Evolutionary conservation across 1,284 basidiomycete genomes (phyloP).

Genomic region (Ustilago esculenta): DNA sequence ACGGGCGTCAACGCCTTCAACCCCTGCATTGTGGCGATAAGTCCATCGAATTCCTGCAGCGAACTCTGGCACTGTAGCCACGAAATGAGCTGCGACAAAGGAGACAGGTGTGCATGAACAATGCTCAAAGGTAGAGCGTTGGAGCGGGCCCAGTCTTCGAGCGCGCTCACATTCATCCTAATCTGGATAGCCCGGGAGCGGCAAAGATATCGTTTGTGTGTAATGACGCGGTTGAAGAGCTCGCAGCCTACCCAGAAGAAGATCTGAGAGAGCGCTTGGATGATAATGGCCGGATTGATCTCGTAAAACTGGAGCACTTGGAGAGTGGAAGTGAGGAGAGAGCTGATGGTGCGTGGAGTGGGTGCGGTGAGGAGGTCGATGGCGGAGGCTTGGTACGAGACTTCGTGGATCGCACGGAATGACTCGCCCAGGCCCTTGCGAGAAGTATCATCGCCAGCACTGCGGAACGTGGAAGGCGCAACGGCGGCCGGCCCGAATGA

Average conservation of each 20-base stretch:
- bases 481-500: conserved; percentile 20
- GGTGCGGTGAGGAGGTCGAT: conserved; percentile 47
- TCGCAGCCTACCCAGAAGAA: conserved; percentile 87
- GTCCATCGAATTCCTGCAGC: conserved; percentile 78
- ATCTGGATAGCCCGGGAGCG: conserved; percentile 90
- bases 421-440: conserved; percentile 23
- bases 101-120: conserved; percentile 78
- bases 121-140: conserved; percentile 83
- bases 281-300: conserved; percentile 86
- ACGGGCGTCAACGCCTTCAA: conserved; percentile 88
- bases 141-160: conserved; percentile 91
- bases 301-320: conserved; percentile 85
- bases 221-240: conserved; percentile 93
- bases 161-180: conserved; percentile 81
- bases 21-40: conserved; percentile 88
- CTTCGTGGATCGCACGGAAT: conserved; percentile 35
- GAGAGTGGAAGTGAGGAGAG: conserved; percentile 87
- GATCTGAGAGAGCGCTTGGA: conserved; percentile 93
- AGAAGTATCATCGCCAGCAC: conserved; percentile 10
- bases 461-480: conserved; percentile 24
- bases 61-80: conserved; percentile 79
- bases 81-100: conserved; percentile 83
- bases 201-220: conserved; percentile 93
- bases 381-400: conserved; percentile 42
- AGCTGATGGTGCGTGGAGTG: conserved; percentile 75